phyloP scores from a whole-genome alignment of 1,284 basidiomycete species.

The Ustilago shanxiensis region DNA sequence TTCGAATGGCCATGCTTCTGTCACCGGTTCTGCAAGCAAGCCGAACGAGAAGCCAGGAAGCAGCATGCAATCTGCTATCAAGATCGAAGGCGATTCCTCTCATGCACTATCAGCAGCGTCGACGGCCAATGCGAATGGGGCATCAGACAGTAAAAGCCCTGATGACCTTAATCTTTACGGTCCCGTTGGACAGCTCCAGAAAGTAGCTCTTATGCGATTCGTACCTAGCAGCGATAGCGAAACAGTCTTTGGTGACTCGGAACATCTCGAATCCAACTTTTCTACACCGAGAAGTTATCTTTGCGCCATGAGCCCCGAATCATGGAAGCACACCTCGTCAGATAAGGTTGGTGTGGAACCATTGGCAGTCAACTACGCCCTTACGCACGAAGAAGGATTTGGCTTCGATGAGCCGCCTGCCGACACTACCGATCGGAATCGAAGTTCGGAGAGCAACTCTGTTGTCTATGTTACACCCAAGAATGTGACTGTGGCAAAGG shows the following conservation, averaged over 20 bases:
- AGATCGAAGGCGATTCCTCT: slow-evolving; percentile 31
- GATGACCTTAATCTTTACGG: slow-evolving; percentile 74
- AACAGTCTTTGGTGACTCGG: slow-evolving; percentile 42
- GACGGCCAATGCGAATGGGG: slow-evolving; percentile 6
- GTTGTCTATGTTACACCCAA: slow-evolving; percentile 82
- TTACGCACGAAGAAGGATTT: slow-evolving; percentile 82
- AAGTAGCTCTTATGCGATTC: slow-evolving; percentile 87
- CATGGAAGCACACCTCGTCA: slow-evolving; percentile 22
- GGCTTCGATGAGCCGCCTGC: slow-evolving; percentile 73
- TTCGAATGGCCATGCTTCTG: slow-evolving; percentile 11
- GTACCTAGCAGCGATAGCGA: slow-evolving; percentile 48
- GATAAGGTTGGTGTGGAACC: slow-evolving; percentile 29
- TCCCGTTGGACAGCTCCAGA: slow-evolving; percentile 95
- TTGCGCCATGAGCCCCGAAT: slow-evolving; percentile 25
- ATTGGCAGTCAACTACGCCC: slow-evolving; percentile 76
- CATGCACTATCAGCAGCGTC: neutral
- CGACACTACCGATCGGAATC: slow-evolving; percentile 69
- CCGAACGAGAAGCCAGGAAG: slow-evolving; percentile 23
- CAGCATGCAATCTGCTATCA: slow-evolving; percentile 34
- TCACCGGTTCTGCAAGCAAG: neutral
- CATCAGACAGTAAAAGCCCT: slow-evolving; percentile 5
- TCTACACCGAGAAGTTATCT: slow-evolving; percentile 48
- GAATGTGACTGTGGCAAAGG: slow-evolving; percentile 79
- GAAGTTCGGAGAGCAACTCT: slow-evolving; percentile 80
- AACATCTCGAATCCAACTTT: slow-evolving; percentile 55